A percentile compares a stretch with the other conserved stretches of the same genome.
These are phyloP conservation scores for Suzukiozyma palmioleophila DNA, from an alignment of 1,139 yeast species.

Conservation along the genomic window DNA sequence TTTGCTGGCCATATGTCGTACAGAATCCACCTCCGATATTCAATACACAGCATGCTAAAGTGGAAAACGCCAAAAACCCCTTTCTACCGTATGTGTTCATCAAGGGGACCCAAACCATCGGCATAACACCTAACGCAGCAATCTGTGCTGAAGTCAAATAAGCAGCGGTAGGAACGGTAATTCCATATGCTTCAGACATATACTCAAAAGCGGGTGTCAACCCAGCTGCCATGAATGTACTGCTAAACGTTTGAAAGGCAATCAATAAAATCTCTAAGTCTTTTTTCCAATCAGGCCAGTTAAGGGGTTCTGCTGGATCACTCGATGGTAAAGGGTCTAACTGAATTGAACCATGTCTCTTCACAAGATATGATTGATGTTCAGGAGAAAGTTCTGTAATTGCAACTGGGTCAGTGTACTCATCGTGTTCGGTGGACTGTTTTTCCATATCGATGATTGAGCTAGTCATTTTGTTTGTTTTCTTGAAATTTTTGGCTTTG, in stretches of 20 bases:
- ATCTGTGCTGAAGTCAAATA: constrained; percentile 15
- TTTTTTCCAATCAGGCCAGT: constrained; percentile 14
- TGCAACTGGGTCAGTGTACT: constrained; percentile 5
- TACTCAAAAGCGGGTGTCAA: constrained; percentile 14
- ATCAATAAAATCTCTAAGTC: constrained; percentile 11
- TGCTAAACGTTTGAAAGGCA: constrained; percentile 13
- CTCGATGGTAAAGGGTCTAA: constrained; percentile 15
- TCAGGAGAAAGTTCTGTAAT: constrained; percentile 7
- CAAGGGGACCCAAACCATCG: constrained; percentile 14
- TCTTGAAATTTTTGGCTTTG: too few species aligned
- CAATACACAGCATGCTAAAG: constrained; percentile 10
- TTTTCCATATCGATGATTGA: constrained; percentile 8
- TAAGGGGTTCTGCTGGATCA: constrained; percentile 14
- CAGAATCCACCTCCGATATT: constrained; percentile 15
- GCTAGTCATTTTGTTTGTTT: too few species aligned
- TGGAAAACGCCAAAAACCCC: constrained; percentile 8
- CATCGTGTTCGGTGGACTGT: constrained; percentile 4
- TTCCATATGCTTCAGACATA: constrained; percentile 11
- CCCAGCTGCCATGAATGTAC: constrained; percentile 16
- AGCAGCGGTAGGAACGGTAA: constrained; percentile 11
- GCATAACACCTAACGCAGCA: constrained; percentile 12
- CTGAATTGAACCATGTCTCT: constrained; percentile 13
- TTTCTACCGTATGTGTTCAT: constrained; percentile 15
- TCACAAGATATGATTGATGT: constrained; percentile 11
- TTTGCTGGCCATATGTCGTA: constrained; percentile 13